Evolutionary conservation across 352 stramenopile genomes (phyloP).

Genomic region (Nothophytophthora sp.): DNA sequence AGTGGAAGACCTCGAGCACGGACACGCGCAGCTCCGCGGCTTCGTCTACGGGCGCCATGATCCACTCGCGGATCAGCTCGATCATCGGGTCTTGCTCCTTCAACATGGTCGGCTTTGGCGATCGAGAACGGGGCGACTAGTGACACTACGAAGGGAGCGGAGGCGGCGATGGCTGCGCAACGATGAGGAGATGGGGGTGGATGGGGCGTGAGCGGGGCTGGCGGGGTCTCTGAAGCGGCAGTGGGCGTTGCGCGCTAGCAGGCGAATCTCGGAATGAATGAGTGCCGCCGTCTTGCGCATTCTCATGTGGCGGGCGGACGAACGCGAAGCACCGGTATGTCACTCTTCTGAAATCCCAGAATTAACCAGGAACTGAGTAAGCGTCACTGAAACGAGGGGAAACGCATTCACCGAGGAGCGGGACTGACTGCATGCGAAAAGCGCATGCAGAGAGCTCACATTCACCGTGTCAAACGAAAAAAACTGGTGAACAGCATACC

Average conservation of each 20-base stretch:
- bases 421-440: not conserved
- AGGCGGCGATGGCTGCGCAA: too few relatives aligned
- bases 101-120: too few relatives aligned
- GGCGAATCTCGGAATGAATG: constrained; percentile 15
- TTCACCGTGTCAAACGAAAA: too few relatives aligned
- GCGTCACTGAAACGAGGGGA: constrained; percentile 5
- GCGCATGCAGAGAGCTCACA: too few relatives aligned
- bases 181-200: too few relatives aligned
- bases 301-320: constrained; percentile 1
- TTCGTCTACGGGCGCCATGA: constrained; percentile 72
- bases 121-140: too few relatives aligned
- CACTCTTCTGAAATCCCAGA: constrained; percentile 16
- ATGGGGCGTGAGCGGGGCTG: not conserved
- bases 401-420: not conserved
- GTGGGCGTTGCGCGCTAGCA: not conserved
- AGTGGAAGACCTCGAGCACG: constrained; percentile 64
- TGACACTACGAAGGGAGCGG: not conserved
- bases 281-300: not conserved
- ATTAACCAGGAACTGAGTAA: too few relatives aligned
- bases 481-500: too few relatives aligned
- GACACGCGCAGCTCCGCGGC: constrained; percentile 60
- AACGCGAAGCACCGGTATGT: not conserved
- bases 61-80: constrained; percentile 84
- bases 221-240: not conserved
- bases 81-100: constrained; percentile 89